Base-by-base conservation (phyloP, 345 rosid genomes). In the Capsella bursapastoris region DNA sequence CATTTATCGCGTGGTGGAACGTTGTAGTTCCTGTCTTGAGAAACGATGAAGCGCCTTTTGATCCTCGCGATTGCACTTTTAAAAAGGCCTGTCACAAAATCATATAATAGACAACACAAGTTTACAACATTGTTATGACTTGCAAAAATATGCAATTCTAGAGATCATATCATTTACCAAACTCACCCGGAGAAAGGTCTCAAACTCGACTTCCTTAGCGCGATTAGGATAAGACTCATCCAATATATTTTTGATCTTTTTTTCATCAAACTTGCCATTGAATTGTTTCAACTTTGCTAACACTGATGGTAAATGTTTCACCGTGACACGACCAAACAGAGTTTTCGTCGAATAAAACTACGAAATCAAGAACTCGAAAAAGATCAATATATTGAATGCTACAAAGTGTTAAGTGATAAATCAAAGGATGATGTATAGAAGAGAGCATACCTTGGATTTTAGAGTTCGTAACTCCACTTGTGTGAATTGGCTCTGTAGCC, bases 401-500 rank as follows among this genome's bases (percentile, higher is more conserved):
- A 18, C 18, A 18, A 18, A 18, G 18, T 18, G 18, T 18, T 18
- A 18, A 18, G 53, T 43, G 41, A 29, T 69, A 50, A 34, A 34
- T 34, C 1, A 34, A 7, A 56, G 2, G 53, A 50, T 22, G 25
- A 22, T 22, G 25, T 34, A 51, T 22, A 8, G n/a, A 41, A 53
- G 47, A 4, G 4, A 65, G 61, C 12, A 78, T 64, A 89, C 97
- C 90, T 84, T 87, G 76, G 97, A 87, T 81, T 93, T 87, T 59
- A 93, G 96, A 38, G 86, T 85, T 4, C 96, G 97, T 18, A 91
- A 83, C 83, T 93, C 90, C n/a, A 91, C 96, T 82, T 93, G 96
- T 57, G 98, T 91, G 87, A 93, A 93, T 79, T 93, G 96, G 83
- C 92, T 83, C 64, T 91, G 98, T 64, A 93, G 89, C 98, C 75